Evolutionary conservation across 2,329 filamentous ascomycete genomes (phyloP).

Genomic region (Colletotrichum siamense): DNA sequence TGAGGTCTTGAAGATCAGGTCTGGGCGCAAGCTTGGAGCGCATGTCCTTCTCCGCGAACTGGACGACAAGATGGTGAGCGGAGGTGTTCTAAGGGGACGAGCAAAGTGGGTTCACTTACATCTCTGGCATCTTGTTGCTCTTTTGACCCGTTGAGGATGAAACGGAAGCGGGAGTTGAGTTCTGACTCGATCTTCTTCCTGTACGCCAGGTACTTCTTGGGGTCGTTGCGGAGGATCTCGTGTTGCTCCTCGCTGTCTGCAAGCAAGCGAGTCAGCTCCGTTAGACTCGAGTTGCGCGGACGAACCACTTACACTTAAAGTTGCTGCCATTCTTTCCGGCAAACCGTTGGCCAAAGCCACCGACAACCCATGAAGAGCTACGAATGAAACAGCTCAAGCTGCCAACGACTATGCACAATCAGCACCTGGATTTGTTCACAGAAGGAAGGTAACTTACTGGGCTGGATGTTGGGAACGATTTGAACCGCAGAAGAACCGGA

Average conservation of each 20-base stretch:
- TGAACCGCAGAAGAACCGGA: slow-evolving; percentile 35
- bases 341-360: slow-evolving; percentile 51
- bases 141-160: slow-evolving; percentile 54
- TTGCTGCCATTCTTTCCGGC: slow-evolving; percentile 51
- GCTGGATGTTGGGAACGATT: slow-evolving; percentile 34
- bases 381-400: slow-evolving; percentile 32
- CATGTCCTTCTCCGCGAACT: slow-evolving; percentile 39
- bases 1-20: slow-evolving; percentile 46
- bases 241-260: slow-evolving; percentile 46
- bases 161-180: slow-evolving; percentile 57
- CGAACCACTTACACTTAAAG: slow-evolving; percentile 41
- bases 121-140: slow-evolving; percentile 44
- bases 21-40: slow-evolving; percentile 41
- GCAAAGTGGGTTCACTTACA: neutral
- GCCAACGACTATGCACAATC: neutral
- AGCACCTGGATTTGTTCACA: neutral
- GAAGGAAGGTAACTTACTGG: neutral
- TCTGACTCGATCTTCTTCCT: slow-evolving; percentile 53
- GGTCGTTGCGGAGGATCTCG: slow-evolving; percentile 53
- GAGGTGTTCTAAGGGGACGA: neutral
- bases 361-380: slow-evolving; percentile 51
- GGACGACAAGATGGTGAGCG: neutral
- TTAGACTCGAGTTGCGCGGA: neutral
- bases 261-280: neutral
- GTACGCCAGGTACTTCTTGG: slow-evolving; percentile 57